Evolutionary conservation across 768 basidiomycete genomes (phyloP).

Genomic region (Podaxis sp.): DNA sequence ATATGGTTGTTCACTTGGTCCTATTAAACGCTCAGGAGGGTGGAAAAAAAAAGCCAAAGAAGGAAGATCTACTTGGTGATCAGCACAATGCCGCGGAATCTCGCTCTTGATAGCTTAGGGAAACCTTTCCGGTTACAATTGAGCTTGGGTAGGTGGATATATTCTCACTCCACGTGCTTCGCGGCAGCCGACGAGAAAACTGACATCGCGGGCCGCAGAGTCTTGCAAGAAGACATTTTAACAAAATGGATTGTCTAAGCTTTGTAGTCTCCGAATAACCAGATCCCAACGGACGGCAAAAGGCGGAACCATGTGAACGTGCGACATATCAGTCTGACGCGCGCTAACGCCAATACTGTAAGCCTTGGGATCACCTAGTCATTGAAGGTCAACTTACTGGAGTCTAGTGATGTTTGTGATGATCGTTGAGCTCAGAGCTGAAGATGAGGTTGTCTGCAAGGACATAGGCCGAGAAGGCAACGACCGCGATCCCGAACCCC

Average conservation of each 20-base stretch:
- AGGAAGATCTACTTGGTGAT: background rate
- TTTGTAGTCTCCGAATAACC: background rate
- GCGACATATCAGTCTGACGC: background rate
- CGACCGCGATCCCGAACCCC: conserved; percentile 90
- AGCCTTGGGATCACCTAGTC: background rate
- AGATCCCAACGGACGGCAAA: background rate
- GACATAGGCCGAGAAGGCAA: conserved; percentile 91
- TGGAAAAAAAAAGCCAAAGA: background rate
- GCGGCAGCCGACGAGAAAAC: background rate
- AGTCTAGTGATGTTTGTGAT: conserved; percentile 27
- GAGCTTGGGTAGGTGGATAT: background rate
- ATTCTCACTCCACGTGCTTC: background rate
- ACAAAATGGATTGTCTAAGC: background rate
- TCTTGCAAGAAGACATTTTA: background rate
- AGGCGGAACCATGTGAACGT: background rate
- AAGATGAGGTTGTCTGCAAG: conserved; percentile 71
- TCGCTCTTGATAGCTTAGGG: no score
- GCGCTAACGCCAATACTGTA: background rate
- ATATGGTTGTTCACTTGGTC: background rate
- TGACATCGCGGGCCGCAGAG: background rate
- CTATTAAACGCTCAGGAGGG: background rate
- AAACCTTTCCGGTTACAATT: background rate
- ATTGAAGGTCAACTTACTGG: background rate
- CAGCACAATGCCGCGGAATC: background rate
- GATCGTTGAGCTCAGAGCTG: conserved; percentile 28